phyloP scores from a whole-genome alignment of 805 yeast species.

The Hanseniaspora taiwanica region DNA sequence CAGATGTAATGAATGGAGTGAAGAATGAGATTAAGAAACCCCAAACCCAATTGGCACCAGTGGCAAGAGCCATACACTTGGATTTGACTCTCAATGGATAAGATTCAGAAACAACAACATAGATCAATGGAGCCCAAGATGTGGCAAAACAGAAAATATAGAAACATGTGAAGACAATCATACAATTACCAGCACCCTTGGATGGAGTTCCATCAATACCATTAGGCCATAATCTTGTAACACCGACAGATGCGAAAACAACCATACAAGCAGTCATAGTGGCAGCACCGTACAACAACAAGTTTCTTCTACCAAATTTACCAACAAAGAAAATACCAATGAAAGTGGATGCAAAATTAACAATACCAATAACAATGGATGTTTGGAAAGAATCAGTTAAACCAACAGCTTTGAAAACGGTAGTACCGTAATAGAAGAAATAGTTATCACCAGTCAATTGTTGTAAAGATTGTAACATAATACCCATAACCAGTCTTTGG shows the following conservation, averaged over 20 bases:
- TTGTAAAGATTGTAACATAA: slow-evolving; percentile 46
- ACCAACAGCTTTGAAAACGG: slow-evolving; percentile 51
- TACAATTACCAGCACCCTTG: slow-evolving; percentile 49
- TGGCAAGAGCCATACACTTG: slow-evolving; percentile 43
- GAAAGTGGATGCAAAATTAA: slow-evolving; percentile 48
- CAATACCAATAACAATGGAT: slow-evolving; percentile 44
- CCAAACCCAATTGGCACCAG: slow-evolving; percentile 55
- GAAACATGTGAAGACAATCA: slow-evolving; percentile 60
- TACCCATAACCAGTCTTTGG: slow-evolving; percentile 36
- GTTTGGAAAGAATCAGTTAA: slow-evolving; percentile 45
- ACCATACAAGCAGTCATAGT: slow-evolving; percentile 35
- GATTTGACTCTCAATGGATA: slow-evolving; percentile 61
- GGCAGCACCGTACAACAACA: slow-evolving; percentile 35
- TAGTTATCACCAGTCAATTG: slow-evolving; percentile 58
- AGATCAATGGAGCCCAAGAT: slow-evolving; percentile 65
- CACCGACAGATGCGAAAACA: slow-evolving; percentile 50
- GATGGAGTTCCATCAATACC: slow-evolving; percentile 30
- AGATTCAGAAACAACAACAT: slow-evolving; percentile 52
- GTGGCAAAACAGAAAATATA: slow-evolving; percentile 62
- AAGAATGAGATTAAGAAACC: slow-evolving; percentile 54
- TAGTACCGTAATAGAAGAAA: slow-evolving; percentile 56
- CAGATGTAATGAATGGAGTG: slow-evolving; percentile 55
- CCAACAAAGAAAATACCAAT: slow-evolving; percentile 39
- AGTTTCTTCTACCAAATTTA: slow-evolving; percentile 38
- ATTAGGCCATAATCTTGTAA: slow-evolving; percentile 28